Evolutionary conservation across 768 basidiomycete species (phyloP), one percentile per base, ranked within the genome.

Genomic region (Cystoderma amianthinum): DNA sequence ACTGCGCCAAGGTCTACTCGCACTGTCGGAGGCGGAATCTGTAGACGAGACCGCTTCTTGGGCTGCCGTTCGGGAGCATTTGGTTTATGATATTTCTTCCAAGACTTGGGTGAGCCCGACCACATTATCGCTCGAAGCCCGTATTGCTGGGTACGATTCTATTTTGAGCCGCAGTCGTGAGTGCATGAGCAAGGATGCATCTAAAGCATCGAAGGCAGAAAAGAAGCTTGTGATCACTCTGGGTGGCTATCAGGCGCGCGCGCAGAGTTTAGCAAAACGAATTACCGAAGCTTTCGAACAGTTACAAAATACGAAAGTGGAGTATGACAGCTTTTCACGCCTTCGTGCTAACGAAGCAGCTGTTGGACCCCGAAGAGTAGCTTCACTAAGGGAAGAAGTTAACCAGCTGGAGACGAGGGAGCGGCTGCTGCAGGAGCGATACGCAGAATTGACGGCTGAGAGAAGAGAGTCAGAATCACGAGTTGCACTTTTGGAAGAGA

Each of bases 231-330:
- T 71, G 6, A 78, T 92, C 43, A 76, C 77, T 11, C 76, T 98
- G 2, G 93, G 93, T n/a, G 96, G 96, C 6, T 98, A 98, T 59
- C 78, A 88, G 55, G 73, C 75, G 28, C 79, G 94, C 7, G 80
- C 80, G 20, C 72, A 72, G 53, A 74, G 76, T 30, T 69, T 93
- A 2, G 60, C 72, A 12, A 79, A 76, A 58, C 79, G 82, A 2
- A 56, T 89, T 34, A 68, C 65, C 2, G 76, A 78, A 20, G 76
- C 80, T 1, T 90, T 89, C 57, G 78, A 76, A 23, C 84, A 84
- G 50, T 68, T 93, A 21, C 74, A 82, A 42, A 70, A 69, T 54
- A 71, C 70, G 15, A 68, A 84, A 52, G 48, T 84, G 21, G 91
- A 95, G 32, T 66, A 83, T 48, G 82, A 87, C 48, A 87, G 85